Conservation (phyloP, 108 stramenopile genomes). For the Stephanodiscus triporus region DNA sequence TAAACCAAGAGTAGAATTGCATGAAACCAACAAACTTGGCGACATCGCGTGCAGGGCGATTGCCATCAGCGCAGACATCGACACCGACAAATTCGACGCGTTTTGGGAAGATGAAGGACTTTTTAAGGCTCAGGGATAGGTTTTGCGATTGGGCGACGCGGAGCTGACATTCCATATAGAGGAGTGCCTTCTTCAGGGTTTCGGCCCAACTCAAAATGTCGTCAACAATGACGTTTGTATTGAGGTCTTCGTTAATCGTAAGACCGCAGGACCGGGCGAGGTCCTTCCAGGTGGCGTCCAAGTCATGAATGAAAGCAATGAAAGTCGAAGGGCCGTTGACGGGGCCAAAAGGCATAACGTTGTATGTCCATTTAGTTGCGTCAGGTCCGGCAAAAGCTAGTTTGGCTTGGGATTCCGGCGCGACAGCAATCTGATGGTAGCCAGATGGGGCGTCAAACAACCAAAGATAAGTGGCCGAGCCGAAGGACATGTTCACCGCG, state of each 20-base stretch:
- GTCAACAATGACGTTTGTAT: not conserved
- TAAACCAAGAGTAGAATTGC: conserved; percentile 6
- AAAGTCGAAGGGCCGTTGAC: not conserved
- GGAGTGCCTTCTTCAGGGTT: not conserved
- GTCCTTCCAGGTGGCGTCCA: not conserved
- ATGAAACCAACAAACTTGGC: conserved; percentile 19
- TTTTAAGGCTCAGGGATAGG: conserved; percentile 7
- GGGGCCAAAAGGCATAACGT: conserved; percentile 3
- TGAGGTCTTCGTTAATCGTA: not conserved
- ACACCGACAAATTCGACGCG: conserved; percentile 23
- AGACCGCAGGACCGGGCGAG: not conserved
- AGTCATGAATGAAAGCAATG: not conserved
- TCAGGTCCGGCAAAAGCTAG: not conserved
- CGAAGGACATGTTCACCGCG: not conserved
- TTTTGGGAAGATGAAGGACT: conserved; percentile 9
- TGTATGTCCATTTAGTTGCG: too few relatives aligned
- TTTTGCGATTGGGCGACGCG: not conserved
- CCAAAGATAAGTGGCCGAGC: not conserved
- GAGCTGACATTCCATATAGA: not conserved
- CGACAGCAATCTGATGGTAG: not conserved
- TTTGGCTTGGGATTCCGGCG: not conserved
- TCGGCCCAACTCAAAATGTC: not conserved
- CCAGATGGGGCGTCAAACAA: not conserved
- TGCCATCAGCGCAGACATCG: conserved; percentile 21
- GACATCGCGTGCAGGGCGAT: conserved; percentile 13